Conservation (phyloP, 495 filamentous ascomycete genomes). For the Xylaria grammica region DNA sequence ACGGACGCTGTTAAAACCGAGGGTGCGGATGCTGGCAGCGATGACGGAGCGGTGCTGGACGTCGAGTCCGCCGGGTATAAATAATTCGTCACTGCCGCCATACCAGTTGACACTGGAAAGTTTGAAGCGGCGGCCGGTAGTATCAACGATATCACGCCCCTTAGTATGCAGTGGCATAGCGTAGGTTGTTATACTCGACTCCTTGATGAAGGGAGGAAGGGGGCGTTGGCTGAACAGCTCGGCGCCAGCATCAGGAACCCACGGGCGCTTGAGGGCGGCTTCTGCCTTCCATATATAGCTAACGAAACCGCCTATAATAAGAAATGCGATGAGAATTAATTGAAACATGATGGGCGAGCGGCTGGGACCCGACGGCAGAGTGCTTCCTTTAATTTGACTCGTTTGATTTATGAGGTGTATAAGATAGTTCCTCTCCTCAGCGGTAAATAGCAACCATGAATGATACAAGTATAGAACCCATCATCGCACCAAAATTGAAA, state of each 20-base stretch:
- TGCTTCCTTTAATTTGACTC: neutral
- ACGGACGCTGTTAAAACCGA: constrained; percentile 69
- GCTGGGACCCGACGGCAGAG: neutral
- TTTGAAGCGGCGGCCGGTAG: constrained; percentile 55
- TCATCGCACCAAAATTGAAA: constrained; percentile 15
- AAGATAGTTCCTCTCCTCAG: neutral
- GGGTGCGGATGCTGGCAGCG: constrained; percentile 52
- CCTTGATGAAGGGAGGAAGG: constrained; percentile 44
- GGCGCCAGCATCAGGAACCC: constrained; percentile 46
- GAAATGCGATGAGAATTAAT: constrained; percentile 38
- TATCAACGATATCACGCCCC: constrained; percentile 62
- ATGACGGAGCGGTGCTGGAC: constrained; percentile 61
- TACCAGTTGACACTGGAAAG: constrained; percentile 69
- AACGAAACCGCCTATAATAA: constrained; percentile 43
- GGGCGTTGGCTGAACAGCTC: constrained; percentile 48
- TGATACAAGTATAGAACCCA: constrained; percentile 7
- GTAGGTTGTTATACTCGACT: constrained; percentile 48
- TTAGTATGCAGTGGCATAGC: constrained; percentile 56
- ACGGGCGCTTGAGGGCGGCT: constrained; percentile 44
- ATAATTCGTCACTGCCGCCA: constrained; percentile 63
- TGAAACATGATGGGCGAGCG: constrained; percentile 27
- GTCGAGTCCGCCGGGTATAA: constrained; percentile 64
- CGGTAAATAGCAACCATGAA: constrained; percentile 15
- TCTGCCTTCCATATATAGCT: constrained; percentile 48
- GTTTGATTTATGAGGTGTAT: neutral